A percentile compares a stretch with the other conserved stretches of the same genome.
Evolutionary conservation across 805 yeast species (phyloP).

Genomic region (Kluyveromyces dobzhanskii): DNA sequence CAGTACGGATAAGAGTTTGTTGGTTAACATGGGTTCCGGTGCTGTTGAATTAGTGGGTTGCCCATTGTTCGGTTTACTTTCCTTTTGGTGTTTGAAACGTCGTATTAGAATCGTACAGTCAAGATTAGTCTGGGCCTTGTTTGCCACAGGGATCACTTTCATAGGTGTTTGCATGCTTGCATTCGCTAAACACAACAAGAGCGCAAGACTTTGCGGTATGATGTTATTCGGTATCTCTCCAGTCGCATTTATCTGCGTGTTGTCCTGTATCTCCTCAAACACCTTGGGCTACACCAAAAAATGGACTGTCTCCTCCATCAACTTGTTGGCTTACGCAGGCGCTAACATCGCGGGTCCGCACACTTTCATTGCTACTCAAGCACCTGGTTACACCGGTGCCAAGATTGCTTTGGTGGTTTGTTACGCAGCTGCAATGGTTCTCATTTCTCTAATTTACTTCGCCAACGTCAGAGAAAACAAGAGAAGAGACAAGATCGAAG

Average conservation of each 20-base stretch:
- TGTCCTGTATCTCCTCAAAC: constrained; percentile 31
- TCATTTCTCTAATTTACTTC: constrained; percentile 25
- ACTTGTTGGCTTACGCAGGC: constrained; percentile 51
- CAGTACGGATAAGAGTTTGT: constrained; percentile 29
- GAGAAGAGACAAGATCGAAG: constrained; percentile 29
- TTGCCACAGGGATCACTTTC: constrained; percentile 25
- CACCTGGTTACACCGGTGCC: constrained; percentile 47
- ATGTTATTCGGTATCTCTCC: constrained; percentile 27
- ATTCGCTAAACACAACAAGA: constrained; percentile 25
- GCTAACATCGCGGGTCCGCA: constrained; percentile 67
- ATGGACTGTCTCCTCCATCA: constrained; percentile 43
- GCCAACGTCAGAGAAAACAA: constrained; percentile 31
- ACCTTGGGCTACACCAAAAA: constrained; percentile 66
- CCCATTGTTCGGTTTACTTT: constrained; percentile 23
- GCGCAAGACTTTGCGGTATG: constrained; percentile 30
- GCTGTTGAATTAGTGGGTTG: constrained; percentile 31
- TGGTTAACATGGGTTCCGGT: constrained; percentile 37
- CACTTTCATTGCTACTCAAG: constrained; percentile 44
- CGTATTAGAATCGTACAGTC: constrained; percentile 13
- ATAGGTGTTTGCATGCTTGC: constrained; percentile 35
- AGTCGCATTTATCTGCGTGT: constrained; percentile 23
- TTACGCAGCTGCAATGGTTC: constrained; percentile 30
- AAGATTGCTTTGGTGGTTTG: constrained; percentile 40
- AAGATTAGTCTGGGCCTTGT: constrained; percentile 28
- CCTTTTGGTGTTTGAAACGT: constrained; percentile 15